Base-by-base conservation (phyloP, 1,284 basidiomycete genomes). In the Acaromyces ingoldii region DNA sequence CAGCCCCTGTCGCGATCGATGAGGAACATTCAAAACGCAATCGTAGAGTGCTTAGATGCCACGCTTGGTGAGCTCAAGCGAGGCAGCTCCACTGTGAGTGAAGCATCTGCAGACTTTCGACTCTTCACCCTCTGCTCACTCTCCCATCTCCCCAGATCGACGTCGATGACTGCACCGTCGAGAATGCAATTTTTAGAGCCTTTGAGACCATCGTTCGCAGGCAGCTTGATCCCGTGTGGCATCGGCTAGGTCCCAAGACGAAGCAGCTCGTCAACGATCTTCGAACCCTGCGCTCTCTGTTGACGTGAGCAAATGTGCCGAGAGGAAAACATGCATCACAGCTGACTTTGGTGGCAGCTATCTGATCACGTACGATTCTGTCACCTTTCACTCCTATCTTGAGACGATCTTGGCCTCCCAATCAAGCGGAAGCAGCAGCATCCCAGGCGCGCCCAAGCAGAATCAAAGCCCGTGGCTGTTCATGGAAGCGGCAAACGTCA, bases 151-250 rank as follows among this genome's bases (percentile, higher is more conserved):
- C 42, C 11, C 76, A 96, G 87, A 83, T 96, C 13, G 93, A 98
- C 55, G 80, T 96, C 7, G 95, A 98, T 61, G 91, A 97, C 62
- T 80, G 96, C 55, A 92, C 84, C 4, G 83, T 97, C 41, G 89
- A 96, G 68, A 93, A 89, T 65, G 89, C 91, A 0, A 91, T 98
- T 65, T 97, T 97, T 77, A 83, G 85, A 26, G 90, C 88, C 1
- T 99, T 98, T 71, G 93, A 98, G 69, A 80, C 84, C 21, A 82
- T 95, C 48, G 91, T 97, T 1, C 83, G 92, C 7, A 83, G 85
- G 38, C 89, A 91, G 65, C 83, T 98, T 4, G 89, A 95, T 73
- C 83, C 91, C 0, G 86, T 96, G 3, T 98, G 95, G 95, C 91
- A 98, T 76, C 89, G 90, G 76, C 89, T 96, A 24, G 89, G 91